phyloP scores from a whole-genome alignment of 2,329 filamentous ascomycete species.

The Clonostachys byssicola region DNA sequence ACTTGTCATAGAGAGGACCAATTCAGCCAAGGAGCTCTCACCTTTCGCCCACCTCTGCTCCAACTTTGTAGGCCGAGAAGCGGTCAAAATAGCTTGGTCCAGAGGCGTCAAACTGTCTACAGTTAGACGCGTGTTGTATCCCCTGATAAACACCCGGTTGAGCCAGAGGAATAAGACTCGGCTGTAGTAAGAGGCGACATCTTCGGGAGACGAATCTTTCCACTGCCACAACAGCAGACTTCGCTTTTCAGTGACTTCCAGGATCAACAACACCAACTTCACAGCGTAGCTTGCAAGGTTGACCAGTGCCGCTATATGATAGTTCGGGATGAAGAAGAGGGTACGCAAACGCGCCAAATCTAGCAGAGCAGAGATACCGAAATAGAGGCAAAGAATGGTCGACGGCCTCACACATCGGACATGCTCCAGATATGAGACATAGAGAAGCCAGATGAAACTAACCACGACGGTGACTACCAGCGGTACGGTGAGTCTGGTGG shows the following conservation, averaged over 20 bases:
- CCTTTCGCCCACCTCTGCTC: slow-evolving; percentile 11
- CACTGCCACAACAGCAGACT: slow-evolving; percentile 1
- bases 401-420: slow-evolving; percentile 36
- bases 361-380: slow-evolving; percentile 36
- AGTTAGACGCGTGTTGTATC: no score
- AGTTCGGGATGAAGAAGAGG: slow-evolving; percentile 26
- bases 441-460: slow-evolving; percentile 15
- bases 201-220: background rate
- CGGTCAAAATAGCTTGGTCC: slow-evolving; percentile 9
- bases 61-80: slow-evolving; percentile 7
- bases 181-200: background rate
- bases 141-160: no score
- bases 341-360: slow-evolving; percentile 39
- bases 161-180: slow-evolving; percentile 28
- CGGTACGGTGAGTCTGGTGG: slow-evolving; percentile 2
- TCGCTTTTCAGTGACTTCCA: slow-evolving; percentile 39
- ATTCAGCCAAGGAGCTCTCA: background rate
- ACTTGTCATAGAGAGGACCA: background rate
- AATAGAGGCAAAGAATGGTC: slow-evolving; percentile 38
- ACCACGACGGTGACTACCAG: slow-evolving; percentile 7
- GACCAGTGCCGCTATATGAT: slow-evolving; percentile 23
- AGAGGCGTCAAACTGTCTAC: no score
- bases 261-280: slow-evolving; percentile 33
- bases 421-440: slow-evolving; percentile 42
- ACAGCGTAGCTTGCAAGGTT: slow-evolving; percentile 33